A percentile compares a stretch with the other conserved stretches of the same genome.
Evolutionary conservation across 2,329 filamentous ascomycete species (phyloP).

Genomic region (Coniella vitis): DNA sequence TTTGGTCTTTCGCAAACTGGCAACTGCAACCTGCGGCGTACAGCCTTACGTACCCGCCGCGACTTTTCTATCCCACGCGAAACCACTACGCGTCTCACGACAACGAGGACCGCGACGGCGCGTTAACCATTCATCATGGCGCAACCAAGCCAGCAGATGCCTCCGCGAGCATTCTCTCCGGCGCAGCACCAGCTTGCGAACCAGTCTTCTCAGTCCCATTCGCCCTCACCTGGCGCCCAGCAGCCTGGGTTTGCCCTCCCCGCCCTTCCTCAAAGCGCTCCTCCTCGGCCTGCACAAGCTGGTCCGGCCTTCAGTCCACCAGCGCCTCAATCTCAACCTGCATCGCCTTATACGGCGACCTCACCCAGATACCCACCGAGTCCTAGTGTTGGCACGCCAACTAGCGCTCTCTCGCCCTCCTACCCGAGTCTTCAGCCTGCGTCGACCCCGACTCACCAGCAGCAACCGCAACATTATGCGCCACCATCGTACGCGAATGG

Average conservation of each 20-base stretch:
- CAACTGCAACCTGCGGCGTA: too few relatives aligned
- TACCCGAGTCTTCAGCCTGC: slow-evolving; percentile 23
- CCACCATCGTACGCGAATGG: slow-evolving; percentile 20
- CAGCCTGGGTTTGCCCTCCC: slow-evolving; percentile 47
- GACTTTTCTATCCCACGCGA: not conserved
- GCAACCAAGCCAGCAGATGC: slow-evolving; percentile 29
- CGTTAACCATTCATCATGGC: slow-evolving; percentile 11
- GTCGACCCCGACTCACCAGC: slow-evolving; percentile 17
- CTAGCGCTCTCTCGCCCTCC: slow-evolving; percentile 31
- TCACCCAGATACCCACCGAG: slow-evolving; percentile 10
- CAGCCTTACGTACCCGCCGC: too few relatives aligned
- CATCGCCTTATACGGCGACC: slow-evolving; percentile 5
- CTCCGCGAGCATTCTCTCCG: slow-evolving; percentile 54
- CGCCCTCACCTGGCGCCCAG: slow-evolving; percentile 53
- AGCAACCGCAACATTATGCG: slow-evolving; percentile 19
- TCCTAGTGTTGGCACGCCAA: slow-evolving; percentile 7
- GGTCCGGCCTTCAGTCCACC: not conserved
- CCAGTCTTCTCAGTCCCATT: slow-evolving; percentile 22
- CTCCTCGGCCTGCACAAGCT: not conserved
- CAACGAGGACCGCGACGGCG: not conserved
- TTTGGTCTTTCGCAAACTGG: not conserved
- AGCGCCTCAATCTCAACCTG: slow-evolving; percentile 7
- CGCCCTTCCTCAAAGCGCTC: not conserved
- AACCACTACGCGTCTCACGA: not conserved
- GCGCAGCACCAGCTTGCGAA: slow-evolving; percentile 34